Evolutionary conservation across 1,284 basidiomycete genomes (phyloP).

Genomic region (Ustilago hordei): DNA sequence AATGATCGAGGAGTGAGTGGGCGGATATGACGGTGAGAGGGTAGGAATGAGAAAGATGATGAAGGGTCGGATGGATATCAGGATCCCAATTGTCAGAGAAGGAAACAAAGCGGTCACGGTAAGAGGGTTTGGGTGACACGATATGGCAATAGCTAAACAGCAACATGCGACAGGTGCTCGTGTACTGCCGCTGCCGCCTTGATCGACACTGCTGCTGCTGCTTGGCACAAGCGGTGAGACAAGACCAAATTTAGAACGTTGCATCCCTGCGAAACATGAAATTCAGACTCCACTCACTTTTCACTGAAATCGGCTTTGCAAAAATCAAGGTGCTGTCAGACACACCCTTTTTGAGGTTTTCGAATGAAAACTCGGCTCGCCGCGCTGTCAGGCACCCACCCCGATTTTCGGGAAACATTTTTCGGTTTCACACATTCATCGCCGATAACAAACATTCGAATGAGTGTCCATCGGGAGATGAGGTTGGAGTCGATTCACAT

Average conservation of each 20-base stretch:
- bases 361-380: neutral
- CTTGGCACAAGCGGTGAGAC: neutral
- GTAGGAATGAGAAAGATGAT: neutral
- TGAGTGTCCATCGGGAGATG: neutral
- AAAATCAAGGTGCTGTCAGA: neutral
- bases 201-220: constrained; percentile 1
- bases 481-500: neutral
- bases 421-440: neutral
- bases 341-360: neutral
- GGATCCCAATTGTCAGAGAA: constrained; percentile 6
- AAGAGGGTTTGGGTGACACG: neutral
- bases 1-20: neutral
- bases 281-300: constrained; percentile 9
- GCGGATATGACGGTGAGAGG: neutral
- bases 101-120: constrained; percentile 5
- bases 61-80: constrained; percentile 5
- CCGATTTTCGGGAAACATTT: neutral
- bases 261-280: constrained; percentile 2
- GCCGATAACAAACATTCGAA: neutral
- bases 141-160: neutral
- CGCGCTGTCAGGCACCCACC: neutral
- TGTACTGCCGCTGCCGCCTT: neutral
- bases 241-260: constrained; percentile 33
- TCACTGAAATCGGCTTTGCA: neutral
- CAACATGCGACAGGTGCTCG: too few relatives aligned